Conservation (phyloP, 345 rosid genomes). For the Luvunga scandens region DNA sequence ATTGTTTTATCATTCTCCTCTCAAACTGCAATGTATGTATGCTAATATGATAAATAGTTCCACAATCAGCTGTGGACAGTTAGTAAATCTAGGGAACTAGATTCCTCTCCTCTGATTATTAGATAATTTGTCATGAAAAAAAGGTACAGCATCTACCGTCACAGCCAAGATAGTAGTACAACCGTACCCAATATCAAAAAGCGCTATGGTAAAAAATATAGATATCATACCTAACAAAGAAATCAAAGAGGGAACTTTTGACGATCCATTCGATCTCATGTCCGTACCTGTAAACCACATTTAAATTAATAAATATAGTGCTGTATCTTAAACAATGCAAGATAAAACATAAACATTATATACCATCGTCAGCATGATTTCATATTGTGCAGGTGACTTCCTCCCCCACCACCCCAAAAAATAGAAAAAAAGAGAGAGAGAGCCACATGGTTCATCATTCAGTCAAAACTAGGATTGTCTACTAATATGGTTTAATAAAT, state of each 20-base stretch:
- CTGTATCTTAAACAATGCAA: not conserved
- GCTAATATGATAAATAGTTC: not conserved
- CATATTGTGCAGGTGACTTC: not conserved
- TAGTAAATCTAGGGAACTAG: not conserved
- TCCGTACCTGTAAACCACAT: conserved; percentile 48
- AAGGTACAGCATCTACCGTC: not conserved
- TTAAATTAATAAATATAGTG: conserved; percentile 12
- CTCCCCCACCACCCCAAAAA: not conserved
- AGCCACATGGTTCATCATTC: not conserved
- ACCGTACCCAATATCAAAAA: not conserved
- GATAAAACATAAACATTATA: not conserved
- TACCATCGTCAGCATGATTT: not conserved
- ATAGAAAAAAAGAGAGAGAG: too few relatives aligned
- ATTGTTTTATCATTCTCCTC: not conserved
- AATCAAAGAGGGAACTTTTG: conserved; percentile 72
- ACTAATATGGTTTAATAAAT: not conserved
- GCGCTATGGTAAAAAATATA: not conserved
- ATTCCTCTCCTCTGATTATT: not conserved
- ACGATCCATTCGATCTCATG: conserved; percentile 54
- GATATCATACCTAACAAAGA: conserved; percentile 71
- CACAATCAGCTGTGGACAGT: not conserved
- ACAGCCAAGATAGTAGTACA: not conserved
- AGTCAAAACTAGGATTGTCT: not conserved
- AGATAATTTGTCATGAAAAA: not conserved
- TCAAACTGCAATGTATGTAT: not conserved